Base-by-base conservation (phyloP, 75 land plant species). In the Cupressus sempervirens region DNA sequence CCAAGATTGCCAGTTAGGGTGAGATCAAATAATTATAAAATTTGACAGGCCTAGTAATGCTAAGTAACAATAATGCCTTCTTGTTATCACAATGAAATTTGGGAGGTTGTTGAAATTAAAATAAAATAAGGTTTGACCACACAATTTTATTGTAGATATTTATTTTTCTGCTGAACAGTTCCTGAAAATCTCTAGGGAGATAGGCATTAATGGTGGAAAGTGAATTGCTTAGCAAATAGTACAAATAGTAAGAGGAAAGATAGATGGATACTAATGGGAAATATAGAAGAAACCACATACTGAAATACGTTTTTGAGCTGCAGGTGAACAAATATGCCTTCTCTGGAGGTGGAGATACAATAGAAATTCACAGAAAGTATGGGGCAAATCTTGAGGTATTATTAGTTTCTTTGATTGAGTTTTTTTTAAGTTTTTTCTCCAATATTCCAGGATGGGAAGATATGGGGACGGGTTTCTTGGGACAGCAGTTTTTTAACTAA, bases 341-440 rank as follows among this genome's bases (percentile, higher is more conserved):
- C 76, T 94, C 96, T 86, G 98, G 99, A 87, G 99, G 99, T 32
- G 92, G 92, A 88, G 99, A 96, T 81, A 91, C 95, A 26, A 87
- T 89, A 54, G 99, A 96, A 72, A 86, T 88, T n/a, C 98, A 96
- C 81, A 88, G 92, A 84, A 87, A 91, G 84, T 83, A 82, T 88
- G 99, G 98, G 76, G 99, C 98, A 45, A 94, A 97, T 86, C 91
- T 97, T 62, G 98, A 97, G 96, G 99, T 97, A 86, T 41, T 12
- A 13, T 83, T 72, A 35, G 84, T 29, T 38, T 83, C 40, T 36
- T 48, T 73, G 81, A 18, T 83, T 83, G 65, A 56, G 10, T 81
- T 32, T 72, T 32, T 72, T 72, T 72, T 15, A 2, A 50, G 53
- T 50, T 50, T 50, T 38, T 50, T 50, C 50, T 50, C 53, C 14